Evolutionary conservation across 495 filamentous ascomycete species (phyloP), one percentile per base, ranked within the genome.

Genomic region (Penicillium turbatum): DNA sequence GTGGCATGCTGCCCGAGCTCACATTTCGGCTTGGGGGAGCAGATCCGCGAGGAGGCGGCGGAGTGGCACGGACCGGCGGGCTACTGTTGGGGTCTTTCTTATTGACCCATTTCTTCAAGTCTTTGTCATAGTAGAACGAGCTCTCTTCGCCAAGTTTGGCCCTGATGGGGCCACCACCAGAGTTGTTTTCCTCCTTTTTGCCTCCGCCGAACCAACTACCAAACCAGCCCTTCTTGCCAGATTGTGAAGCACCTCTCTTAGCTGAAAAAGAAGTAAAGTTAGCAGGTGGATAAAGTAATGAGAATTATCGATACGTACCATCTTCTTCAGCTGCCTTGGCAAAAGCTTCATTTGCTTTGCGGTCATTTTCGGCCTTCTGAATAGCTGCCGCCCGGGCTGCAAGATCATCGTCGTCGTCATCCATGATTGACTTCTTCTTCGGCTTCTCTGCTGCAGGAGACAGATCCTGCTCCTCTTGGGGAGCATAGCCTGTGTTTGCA

Each of bases 21-120:
- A 67, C 60, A 34, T 59, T 61, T 42, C 73, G 62, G 42, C 72
- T 75, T 26, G 71, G 68, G 44, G 75, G 73, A 40, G 72, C 73
- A 12, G 73, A 65, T 17, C 68, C 70, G 54, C 72, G 76, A 5
- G 80, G 76, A 45, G 82, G 78, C 16, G 79, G 77, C 9, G 82
- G 75, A 0, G 79, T 72, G 12, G 80, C 64, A 63, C 77, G 68
- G 56, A 84, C 74, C 58, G 72, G 57, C 12, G 71, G 68, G 11
- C 72, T 64, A 46, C 70, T 71, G 26, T 65, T 70, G 2, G 75
- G 73, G 13, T 83, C 86, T 65, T 97, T 97, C 76, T 97, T 96
- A 71, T 99, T 96, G 70, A 99, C 82, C 95, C 95, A 99, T 64
- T 92, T 89, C 78, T 95, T 95, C 49, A 96, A 78, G 17, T 96